Percentiles rank a stretch among this genome's conserved stretches.
Evolutionary conservation across 306 rosid species (phyloP).

Genomic region (Pyrus betulifolia): DNA sequence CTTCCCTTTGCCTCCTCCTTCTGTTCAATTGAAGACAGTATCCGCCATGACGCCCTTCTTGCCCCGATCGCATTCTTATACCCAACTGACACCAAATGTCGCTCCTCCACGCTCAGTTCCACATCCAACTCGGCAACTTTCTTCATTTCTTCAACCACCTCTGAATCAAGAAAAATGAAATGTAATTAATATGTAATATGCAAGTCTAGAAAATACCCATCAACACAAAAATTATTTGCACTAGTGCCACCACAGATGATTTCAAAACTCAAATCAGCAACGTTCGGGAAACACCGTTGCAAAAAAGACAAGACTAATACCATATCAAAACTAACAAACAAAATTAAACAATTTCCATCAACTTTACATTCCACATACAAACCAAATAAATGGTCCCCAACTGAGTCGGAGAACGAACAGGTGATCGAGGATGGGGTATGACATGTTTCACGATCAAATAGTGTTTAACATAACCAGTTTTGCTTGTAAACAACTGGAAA

Average conservation of each 20-base stretch:
- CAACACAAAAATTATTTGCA: not conserved
- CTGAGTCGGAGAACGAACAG: not conserved
- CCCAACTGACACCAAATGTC: constrained; percentile 33
- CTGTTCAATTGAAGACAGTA: constrained; percentile 37
- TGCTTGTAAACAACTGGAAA: not conserved
- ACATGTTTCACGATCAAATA: not conserved
- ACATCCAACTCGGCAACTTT: constrained; percentile 32
- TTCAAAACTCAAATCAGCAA: not conserved
- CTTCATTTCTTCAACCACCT: constrained; percentile 43
- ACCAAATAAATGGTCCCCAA: not conserved
- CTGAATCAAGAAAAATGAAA: constrained; percentile 13
- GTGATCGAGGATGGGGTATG: not conserved
- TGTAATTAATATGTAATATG: not conserved
- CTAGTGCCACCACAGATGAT: not conserved
- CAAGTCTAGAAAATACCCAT: not conserved
- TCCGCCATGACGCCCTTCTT: constrained; percentile 40
- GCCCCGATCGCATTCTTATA: constrained; percentile 42
- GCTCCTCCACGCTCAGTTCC: constrained; percentile 40
- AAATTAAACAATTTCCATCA: not conserved
- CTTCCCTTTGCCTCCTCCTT: constrained; percentile 34
- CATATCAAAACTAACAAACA: not conserved
- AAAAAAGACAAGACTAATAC: not conserved
- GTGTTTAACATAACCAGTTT: not conserved
- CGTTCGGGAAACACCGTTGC: not conserved
- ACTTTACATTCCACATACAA: not conserved